phyloP scores from a whole-genome alignment of 768 basidiomycete species.

The Boletellus sp. region DNA sequence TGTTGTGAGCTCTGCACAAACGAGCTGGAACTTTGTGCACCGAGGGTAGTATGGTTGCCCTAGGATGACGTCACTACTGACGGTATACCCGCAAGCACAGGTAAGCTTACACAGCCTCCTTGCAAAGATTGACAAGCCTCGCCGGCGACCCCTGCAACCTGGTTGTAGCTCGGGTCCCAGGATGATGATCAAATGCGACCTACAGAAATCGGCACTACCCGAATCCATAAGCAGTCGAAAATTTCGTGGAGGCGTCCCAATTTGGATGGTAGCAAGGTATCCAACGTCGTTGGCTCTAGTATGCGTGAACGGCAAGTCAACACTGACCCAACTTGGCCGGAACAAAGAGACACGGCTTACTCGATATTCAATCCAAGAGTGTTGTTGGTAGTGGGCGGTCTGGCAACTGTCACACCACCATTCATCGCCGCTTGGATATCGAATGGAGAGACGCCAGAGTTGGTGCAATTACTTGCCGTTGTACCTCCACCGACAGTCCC shows the following conservation, averaged over 20 bases:
- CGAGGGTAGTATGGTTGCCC: slow-evolving; percentile 69
- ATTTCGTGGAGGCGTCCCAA: slow-evolving; percentile 60
- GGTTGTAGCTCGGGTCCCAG: background rate
- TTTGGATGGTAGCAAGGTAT: slow-evolving; percentile 56
- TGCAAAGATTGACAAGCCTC: slow-evolving; percentile 47
- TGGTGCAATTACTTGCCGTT: slow-evolving; percentile 15
- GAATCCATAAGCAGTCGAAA: slow-evolving; percentile 67
- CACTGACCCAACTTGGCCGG: background rate
- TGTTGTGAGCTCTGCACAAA: slow-evolving; percentile 50
- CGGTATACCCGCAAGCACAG: background rate
- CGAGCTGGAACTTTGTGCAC: slow-evolving; percentile 54
- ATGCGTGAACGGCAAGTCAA: background rate
- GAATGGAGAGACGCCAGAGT: slow-evolving; percentile 33
- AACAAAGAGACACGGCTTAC: slow-evolving; percentile 33
- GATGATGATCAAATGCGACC: background rate
- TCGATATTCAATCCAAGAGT: slow-evolving; percentile 71
- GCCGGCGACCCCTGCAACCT: slow-evolving; percentile 43
- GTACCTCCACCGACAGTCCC: slow-evolving; percentile 7
- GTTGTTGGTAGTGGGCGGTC: slow-evolving; percentile 40
- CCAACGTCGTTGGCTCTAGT: slow-evolving; percentile 49
- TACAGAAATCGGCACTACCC: slow-evolving; percentile 63
- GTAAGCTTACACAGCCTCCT: slow-evolving; percentile 39
- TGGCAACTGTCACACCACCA: slow-evolving; percentile 42
- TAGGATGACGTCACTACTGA: slow-evolving; percentile 25
- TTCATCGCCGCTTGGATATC: slow-evolving; percentile 35